A percentile compares a stretch with the other conserved stretches of the same genome.
Conservation (phyloP, 1,139 yeast species). For the Debaryomycetaceae sp. region DNA sequence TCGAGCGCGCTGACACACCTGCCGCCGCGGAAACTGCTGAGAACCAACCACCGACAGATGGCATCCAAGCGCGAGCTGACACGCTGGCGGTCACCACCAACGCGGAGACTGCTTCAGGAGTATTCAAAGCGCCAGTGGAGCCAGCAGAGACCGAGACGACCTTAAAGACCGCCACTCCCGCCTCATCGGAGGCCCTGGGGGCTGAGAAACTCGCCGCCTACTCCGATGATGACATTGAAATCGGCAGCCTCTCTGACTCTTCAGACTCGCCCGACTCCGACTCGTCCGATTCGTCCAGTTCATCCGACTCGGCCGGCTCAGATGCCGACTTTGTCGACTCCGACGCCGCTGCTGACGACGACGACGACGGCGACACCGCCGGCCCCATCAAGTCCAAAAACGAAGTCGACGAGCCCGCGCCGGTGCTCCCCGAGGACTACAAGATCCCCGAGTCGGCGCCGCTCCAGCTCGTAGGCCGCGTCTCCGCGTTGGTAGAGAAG, state of each 20-base stretch:
- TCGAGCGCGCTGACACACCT: too few relatives aligned
- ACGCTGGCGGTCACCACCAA: too few relatives aligned
- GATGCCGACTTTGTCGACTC: conserved; percentile 12
- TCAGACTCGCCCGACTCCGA: conserved; percentile 2
- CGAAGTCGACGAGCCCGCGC: conserved; percentile 73
- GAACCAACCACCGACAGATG: too few relatives aligned
- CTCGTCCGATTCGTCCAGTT: conserved; percentile 8
- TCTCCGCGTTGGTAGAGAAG: conserved; percentile 66
- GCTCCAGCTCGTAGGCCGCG: conserved; percentile 69
- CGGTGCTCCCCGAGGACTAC: conserved; percentile 66
- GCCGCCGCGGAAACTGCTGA: too few relatives aligned
- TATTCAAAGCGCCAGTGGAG: too few relatives aligned
- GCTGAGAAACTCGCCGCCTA: conserved; percentile 12
- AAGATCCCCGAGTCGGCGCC: conserved; percentile 54
- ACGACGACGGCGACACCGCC: conserved; percentile 35
- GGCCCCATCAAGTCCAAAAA: conserved; percentile 75
- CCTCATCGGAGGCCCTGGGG: conserved; percentile 1
- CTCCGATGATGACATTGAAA: conserved; percentile 29
- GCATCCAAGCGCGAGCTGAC: too few relatives aligned
- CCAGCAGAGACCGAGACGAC: conserved; percentile 2
- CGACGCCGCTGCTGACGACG: conserved; percentile 33
- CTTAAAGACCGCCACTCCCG: too few relatives aligned
- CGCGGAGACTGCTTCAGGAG: too few relatives aligned
- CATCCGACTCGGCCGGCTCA: conserved; percentile 14
- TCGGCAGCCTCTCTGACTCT: conserved; percentile 11